Percentiles rank a stretch among this genome's conserved stretches.
phyloP scores from a whole-genome alignment of 2,329 filamentous ascomycete species.

The Elsinoe ampelina region DNA sequence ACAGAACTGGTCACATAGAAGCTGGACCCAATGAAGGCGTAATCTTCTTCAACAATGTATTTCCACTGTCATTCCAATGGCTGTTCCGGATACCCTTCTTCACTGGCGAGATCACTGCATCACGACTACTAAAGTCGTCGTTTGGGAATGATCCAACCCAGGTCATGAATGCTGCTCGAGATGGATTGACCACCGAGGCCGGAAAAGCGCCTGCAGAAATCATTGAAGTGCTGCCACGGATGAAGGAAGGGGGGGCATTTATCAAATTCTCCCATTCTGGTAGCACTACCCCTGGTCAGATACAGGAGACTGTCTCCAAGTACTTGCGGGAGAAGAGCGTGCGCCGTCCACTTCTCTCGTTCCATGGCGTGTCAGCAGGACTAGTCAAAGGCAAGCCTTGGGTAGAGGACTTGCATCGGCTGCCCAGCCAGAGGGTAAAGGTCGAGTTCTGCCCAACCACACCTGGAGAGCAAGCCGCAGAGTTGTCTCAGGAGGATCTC shows the following conservation, averaged over 20 bases:
- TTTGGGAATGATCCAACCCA: constrained; percentile 47
- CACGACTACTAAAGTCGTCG: constrained; percentile 30
- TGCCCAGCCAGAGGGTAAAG: constrained; percentile 65
- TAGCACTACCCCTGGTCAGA: constrained; percentile 34
- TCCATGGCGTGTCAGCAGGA: constrained; percentile 50
- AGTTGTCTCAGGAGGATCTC: constrained; percentile 75
- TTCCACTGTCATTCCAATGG: constrained; percentile 67
- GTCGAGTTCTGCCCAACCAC: constrained; percentile 74
- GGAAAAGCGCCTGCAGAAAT: constrained; percentile 47
- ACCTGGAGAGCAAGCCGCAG: constrained; percentile 61
- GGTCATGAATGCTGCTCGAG: constrained; percentile 39
- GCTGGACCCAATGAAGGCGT: constrained; percentile 68
- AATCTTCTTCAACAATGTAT: constrained; percentile 85
- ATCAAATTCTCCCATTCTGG: constrained; percentile 64
- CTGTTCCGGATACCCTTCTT: constrained; percentile 46
- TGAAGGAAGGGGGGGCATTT: constrained; percentile 89
- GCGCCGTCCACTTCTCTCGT: constrained; percentile 62
- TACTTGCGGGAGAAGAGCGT: constrained; percentile 61
- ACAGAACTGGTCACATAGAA: constrained; percentile 74
- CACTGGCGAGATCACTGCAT: constrained; percentile 42
- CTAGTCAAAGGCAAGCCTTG: constrained; percentile 79
- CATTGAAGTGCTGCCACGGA: constrained; percentile 69
- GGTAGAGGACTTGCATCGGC: constrained; percentile 83
- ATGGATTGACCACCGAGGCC: constrained; percentile 19
- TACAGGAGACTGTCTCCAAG: constrained; percentile 53